phyloP scores from a whole-genome alignment of 1,284 basidiomycete species.

The Ustilago crameri region DNA sequence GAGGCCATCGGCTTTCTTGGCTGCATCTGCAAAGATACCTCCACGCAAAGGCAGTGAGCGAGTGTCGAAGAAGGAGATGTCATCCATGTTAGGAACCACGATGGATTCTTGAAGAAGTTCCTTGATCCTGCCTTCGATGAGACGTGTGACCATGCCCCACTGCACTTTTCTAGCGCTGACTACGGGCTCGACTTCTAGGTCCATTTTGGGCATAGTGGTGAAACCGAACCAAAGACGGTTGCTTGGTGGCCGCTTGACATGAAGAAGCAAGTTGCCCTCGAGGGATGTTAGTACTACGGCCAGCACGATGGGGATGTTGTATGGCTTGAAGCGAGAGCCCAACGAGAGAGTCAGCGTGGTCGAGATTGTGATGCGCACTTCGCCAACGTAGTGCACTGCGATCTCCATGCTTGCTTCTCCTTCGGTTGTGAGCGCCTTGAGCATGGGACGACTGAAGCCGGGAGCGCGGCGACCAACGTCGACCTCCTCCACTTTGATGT shows the following conservation, averaged over 20 bases:
- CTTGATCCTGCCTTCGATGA: conserved; percentile 86
- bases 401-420: conserved; percentile 90
- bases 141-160: conserved; percentile 88
- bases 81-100: conserved; percentile 97
- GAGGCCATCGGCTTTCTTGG: conserved; percentile 49
- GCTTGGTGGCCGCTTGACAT: conserved; percentile 93
- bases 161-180: conserved; percentile 90
- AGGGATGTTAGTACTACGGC: conserved; percentile 85
- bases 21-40: conserved; percentile 88
- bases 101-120: conserved; percentile 91
- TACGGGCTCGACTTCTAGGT: conserved; percentile 88
- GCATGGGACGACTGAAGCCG: conserved; percentile 82
- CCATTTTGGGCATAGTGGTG: conserved; percentile 88
- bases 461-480: conserved; percentile 84
- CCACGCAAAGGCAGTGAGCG: conserved; percentile 75
- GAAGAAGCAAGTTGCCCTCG: conserved; percentile 88
- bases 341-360: conserved; percentile 87
- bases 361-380: conserved; percentile 86
- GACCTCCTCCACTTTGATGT: conserved; percentile 87
- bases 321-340: conserved; percentile 79
- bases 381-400: conserved; percentile 84
- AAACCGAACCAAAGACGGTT: conserved; percentile 98
- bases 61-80: conserved; percentile 93
- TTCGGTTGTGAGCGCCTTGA: conserved; percentile 91
- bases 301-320: conserved; percentile 86